Base-by-base conservation (phyloP, 2,329 filamentous ascomycete species). In the Bipolaris cookei region DNA sequence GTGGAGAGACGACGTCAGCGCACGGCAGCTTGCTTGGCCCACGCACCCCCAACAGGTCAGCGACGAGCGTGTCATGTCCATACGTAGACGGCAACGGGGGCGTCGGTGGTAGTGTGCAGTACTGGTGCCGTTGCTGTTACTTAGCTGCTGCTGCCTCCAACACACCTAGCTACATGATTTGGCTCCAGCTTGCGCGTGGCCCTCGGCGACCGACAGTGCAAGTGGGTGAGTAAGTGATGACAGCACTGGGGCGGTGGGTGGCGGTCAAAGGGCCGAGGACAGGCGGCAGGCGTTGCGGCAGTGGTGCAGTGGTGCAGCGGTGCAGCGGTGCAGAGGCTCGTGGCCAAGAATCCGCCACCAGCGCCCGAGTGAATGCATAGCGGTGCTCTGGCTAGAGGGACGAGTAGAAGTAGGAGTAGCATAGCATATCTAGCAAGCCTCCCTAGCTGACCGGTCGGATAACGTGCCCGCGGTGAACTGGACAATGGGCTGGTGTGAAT, bases 1-100 rank as follows among this genome's bases (percentile, higher is more conserved):
- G 21, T 48, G 63, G 64, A 58, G 65, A 44, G 45, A 50, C 38
- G 61, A 67, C 67, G 67, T 70, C 67, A 70, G 64, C 64, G 64
- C 59, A 64, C 65, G 53, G 59, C 51, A 39, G 51, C 38, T 52
- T 52, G 46, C 56, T 65, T 55, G 51, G 58, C 57, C 39, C 56
- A 53, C 39, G 30, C 18, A 23, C 21, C n/a, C 42, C 14, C 42
- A 16, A 25, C 50, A 51, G 44, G 38, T 6, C 18, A 21, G 18
- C 39, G 41, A 39, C 14, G 34, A 6, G 34, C 34, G 34, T 37
- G 34, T 37, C 34, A 37, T 30, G 28, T 11, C 28, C 28, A 11
- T 35, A 35, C n/a, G 34, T 35, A 35, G 34, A 35, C 34, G 34
- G 34, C n/a, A 35, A 35, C n/a, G 34, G 34, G n/a, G 34, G 34